Conservation (phyloP, 108 stramenopile species). For the Skeletonema menzelii region DNA sequence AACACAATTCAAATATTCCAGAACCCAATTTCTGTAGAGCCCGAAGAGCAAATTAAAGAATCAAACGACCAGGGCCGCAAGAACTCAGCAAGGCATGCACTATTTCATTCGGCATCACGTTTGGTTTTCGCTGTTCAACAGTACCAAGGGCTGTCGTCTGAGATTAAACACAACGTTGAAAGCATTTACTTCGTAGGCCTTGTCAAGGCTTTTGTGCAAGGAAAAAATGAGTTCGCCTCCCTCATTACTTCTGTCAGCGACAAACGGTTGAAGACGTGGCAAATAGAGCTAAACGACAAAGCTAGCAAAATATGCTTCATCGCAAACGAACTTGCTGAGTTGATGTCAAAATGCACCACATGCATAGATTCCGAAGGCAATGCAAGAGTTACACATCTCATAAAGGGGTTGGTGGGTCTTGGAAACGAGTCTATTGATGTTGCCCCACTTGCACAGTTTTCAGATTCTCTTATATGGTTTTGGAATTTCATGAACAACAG, state of each 20-base stretch:
- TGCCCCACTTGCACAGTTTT: slow-evolving; percentile 29
- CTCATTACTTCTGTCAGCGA: slow-evolving; percentile 33
- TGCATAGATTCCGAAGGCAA: slow-evolving; percentile 31
- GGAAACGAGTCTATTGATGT: not conserved
- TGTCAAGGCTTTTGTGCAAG: slow-evolving; percentile 18
- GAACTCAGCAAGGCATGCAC: not conserved
- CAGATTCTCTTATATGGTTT: slow-evolving; percentile 56
- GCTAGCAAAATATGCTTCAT: slow-evolving; percentile 47
- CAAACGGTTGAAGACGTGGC: slow-evolving; percentile 43
- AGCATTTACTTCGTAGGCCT: slow-evolving; percentile 33
- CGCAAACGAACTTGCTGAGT: slow-evolving; percentile 50
- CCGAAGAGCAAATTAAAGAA: not conserved
- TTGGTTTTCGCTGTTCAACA: slow-evolving; percentile 18
- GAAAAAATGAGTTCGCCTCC: slow-evolving; percentile 11
- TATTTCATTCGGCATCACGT: slow-evolving; percentile 26
- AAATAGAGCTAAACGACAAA: slow-evolving; percentile 40
- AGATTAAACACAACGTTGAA: slow-evolving; percentile 1
- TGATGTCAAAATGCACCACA: slow-evolving; percentile 56
- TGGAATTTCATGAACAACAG: slow-evolving; percentile 52
- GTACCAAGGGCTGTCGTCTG: not conserved
- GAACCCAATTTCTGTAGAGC: not conserved
- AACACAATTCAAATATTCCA: slow-evolving; percentile 7
- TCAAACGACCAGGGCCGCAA: not conserved
- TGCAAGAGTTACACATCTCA: slow-evolving; percentile 31
- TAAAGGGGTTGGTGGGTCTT: slow-evolving; percentile 19